Percentiles rank a stretch among this genome's conserved stretches.
phyloP scores from a whole-genome alignment of 2,329 filamentous ascomycete species.

The Ophiosphaerella korrae region DNA sequence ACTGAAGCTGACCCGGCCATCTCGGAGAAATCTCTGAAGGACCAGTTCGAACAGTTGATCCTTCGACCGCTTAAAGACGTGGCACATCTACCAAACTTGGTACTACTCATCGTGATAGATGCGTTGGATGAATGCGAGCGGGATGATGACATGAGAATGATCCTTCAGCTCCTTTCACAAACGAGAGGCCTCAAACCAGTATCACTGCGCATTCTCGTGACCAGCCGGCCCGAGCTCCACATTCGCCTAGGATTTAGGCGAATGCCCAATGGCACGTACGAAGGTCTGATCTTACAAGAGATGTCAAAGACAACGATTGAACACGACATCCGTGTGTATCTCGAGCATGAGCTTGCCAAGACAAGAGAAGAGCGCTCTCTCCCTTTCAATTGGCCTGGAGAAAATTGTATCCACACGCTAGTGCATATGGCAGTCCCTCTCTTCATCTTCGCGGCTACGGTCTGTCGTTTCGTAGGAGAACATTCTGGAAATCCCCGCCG shows the following conservation, averaged over 20 bases:
- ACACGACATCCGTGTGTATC: not conserved
- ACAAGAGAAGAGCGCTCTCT: not conserved
- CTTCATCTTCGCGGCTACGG: conserved; percentile 36
- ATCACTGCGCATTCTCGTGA: conserved; percentile 3
- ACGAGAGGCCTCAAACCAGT: conserved; percentile 3
- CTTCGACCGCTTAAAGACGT: not conserved
- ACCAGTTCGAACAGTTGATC: not conserved
- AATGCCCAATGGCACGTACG: conserved; percentile 5
- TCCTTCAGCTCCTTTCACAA: conserved; percentile 9
- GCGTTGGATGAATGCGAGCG: conserved; percentile 14
- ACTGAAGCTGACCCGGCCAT: not conserved
- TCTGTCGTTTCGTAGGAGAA: conserved; percentile 14
- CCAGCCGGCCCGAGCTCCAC: conserved; percentile 12
- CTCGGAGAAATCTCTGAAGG: not conserved
- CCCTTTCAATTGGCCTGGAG: not conserved
- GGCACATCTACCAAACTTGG: not conserved
- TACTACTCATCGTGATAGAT: conserved; percentile 10
- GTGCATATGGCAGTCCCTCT: conserved; percentile 28
- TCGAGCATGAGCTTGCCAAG: not conserved
- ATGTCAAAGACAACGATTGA: not conserved
- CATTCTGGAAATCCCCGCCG: conserved; percentile 1
- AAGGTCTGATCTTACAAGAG: conserved; percentile 8
- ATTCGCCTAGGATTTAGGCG: conserved; percentile 12
- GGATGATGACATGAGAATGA: conserved; percentile 1
- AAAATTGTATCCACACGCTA: conserved; percentile 24